These are phyloP conservation scores for Hirsutella thompsonii DNA, from an alignment of 2,329 filamentous ascomycete species.

Conservation along the genomic window DNA sequence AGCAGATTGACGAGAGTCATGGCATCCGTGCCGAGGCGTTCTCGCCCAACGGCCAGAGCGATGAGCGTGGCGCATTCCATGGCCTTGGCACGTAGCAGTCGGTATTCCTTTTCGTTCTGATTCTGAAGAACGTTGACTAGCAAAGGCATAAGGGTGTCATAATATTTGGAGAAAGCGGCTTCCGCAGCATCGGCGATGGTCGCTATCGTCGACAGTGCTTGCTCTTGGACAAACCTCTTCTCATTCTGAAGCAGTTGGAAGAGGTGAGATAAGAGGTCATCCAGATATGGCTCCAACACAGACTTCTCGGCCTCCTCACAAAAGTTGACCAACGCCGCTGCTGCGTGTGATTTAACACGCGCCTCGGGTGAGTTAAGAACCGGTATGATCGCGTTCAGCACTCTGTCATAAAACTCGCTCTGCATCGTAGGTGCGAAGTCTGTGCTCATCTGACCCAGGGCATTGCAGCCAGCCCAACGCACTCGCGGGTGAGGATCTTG, in stretches of 20 bases:
- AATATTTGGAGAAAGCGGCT: constrained; percentile 88
- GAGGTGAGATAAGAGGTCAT: constrained; percentile 71
- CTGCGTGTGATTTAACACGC: constrained; percentile 91
- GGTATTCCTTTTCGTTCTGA: constrained; percentile 87
- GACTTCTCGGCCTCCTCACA: constrained; percentile 95
- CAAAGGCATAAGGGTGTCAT: constrained; percentile 89
- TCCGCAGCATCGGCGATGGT: constrained; percentile 98
- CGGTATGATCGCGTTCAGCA: constrained; percentile 83
- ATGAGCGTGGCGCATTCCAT: constrained; percentile 99
- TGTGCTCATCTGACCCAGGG: constrained; percentile 98
- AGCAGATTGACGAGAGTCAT: constrained; percentile 78
- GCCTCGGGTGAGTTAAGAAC: constrained; percentile 83
- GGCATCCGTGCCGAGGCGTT: constrained; percentile 79
- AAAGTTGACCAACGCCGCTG: constrained; percentile 96
- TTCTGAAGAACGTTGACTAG: constrained; percentile 80
- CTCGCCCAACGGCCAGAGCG: constrained; percentile 85
- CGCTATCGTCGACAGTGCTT: constrained; percentile 92
- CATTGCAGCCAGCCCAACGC: constrained; percentile 94
- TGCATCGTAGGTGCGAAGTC: constrained; percentile 98
- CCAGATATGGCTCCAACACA: constrained; percentile 84
- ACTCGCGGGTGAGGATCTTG: constrained; percentile 87
- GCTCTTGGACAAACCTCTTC: constrained; percentile 94
- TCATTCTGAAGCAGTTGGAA: constrained; percentile 80
- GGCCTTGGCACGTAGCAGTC: constrained; percentile 84
- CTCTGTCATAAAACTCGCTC: constrained; percentile 78